Evolutionary conservation across 176 grass and related monocot genomes (phyloP).

Genomic region (Puya raimondii): DNA sequence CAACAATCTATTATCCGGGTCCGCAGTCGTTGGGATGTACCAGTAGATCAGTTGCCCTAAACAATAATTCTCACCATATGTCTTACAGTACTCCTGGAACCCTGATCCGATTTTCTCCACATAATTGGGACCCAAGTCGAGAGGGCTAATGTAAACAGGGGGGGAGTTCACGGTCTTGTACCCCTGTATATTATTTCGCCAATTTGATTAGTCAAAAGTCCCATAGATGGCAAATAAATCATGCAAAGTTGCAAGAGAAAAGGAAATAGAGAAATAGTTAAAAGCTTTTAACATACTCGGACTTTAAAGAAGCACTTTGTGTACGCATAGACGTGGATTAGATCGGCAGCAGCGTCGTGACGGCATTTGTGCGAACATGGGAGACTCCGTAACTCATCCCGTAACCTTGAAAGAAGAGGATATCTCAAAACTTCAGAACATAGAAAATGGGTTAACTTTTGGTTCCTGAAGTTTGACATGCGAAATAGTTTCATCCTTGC

Average conservation of each 20-base stretch:
- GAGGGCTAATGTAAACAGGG: constrained; percentile 82
- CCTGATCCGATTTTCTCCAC: constrained; percentile 82
- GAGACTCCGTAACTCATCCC: constrained; percentile 79
- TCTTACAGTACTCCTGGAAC: constrained; percentile 88
- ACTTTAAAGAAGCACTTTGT: constrained; percentile 90
- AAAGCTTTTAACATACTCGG: constrained; percentile 36
- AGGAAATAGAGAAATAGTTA: neutral
- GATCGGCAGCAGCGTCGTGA: constrained; percentile 92
- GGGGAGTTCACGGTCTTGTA: constrained; percentile 77
- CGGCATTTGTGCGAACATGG: constrained; percentile 84
- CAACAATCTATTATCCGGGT: constrained; percentile 71
- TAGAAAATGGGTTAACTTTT: neutral
- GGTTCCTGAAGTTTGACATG: too few relatives aligned
- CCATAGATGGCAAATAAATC: constrained; percentile 12
- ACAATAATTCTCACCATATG: constrained; percentile 78
- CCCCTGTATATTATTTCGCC: constrained; percentile 42
- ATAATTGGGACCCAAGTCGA: constrained; percentile 96
- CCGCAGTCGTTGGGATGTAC: constrained; percentile 80
- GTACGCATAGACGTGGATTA: constrained; percentile 98
- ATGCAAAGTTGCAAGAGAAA: constrained; percentile 9
- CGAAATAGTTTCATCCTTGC: too few relatives aligned
- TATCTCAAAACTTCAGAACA: constrained; percentile 8
- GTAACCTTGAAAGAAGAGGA: constrained; percentile 45
- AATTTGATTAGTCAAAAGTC: constrained; percentile 22
- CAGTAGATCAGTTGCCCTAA: constrained; percentile 96